phyloP scores from a whole-genome alignment of 169 alveolate species.

The Theileria equi region DNA sequence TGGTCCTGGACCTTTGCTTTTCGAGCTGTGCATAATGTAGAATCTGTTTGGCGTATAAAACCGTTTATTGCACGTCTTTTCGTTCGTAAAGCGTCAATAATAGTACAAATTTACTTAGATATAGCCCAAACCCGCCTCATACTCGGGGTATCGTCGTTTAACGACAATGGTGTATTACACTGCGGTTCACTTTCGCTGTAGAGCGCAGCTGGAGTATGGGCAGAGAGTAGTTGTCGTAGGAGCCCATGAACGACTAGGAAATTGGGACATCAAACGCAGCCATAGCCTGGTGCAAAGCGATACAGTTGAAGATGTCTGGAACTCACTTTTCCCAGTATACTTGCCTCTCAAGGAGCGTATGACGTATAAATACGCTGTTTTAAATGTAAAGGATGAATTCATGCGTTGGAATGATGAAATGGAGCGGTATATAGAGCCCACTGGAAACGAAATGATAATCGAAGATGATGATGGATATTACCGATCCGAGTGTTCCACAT shows the following conservation, averaged over 20 bases:
- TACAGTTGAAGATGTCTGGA: slow-evolving; percentile 58
- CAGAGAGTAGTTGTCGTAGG: slow-evolving; percentile 52
- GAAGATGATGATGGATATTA: slow-evolving; percentile 67
- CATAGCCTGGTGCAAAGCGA: slow-evolving; percentile 26
- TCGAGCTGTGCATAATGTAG: no score
- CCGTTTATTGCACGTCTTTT: no score
- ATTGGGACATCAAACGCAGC: slow-evolving; percentile 24
- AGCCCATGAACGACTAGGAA: slow-evolving; percentile 45
- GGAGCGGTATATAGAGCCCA: slow-evolving; percentile 49
- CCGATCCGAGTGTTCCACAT: slow-evolving; percentile 29
- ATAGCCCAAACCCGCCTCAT: no score
- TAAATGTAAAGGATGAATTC: slow-evolving; percentile 43
- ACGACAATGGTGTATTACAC: slow-evolving; percentile 45
- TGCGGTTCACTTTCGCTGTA: slow-evolving; percentile 58
- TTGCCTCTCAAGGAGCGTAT: slow-evolving; percentile 51
- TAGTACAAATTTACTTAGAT: no score
- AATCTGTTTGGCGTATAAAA: no score
- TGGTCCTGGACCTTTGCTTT: no score
- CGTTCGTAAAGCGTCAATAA: no score
- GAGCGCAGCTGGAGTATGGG: slow-evolving; percentile 46
- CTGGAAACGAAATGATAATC: slow-evolving; percentile 62
- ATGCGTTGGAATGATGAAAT: slow-evolving; percentile 51
- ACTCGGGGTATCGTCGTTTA: no score
- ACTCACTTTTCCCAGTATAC: slow-evolving; percentile 48
- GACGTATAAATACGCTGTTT: slow-evolving; percentile 58